Base-by-base conservation (phyloP, 2,329 filamentous ascomycete species). In the Botrytis hyacinthi region DNA sequence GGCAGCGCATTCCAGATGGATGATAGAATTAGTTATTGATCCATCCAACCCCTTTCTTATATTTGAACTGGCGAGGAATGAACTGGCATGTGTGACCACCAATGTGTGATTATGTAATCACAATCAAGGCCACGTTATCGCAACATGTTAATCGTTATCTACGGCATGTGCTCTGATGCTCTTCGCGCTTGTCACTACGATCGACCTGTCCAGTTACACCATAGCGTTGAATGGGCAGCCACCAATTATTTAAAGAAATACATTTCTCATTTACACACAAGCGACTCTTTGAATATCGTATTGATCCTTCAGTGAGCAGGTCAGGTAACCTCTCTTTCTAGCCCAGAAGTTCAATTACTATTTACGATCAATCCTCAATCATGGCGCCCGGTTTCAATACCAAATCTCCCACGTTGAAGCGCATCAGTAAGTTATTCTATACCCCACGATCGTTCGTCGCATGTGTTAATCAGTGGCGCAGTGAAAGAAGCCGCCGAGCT, bases 401-500 rank as follows among this genome's bases (percentile, higher is more conserved):
- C 78, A 94, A 93, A 81, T 94, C 91, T 76, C 93, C 93, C 61
- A 95, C 93, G 42, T 93, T 96, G 81, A 91, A 92, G 83, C 92
- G 93, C 81, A 96, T 97, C 82, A 86, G 92, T 93, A 86, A 79
- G 89, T 72, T 20, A 20, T 61, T 29, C 48, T 40, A 18, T 16
- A 5, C 40, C 20, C n/a, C 42, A 73, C 57, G 29, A 70, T 69
- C 48, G 73, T 70, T 73, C 72, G 66, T 42, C 72, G 68, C 73
- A 66, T 71, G 63, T 60, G 61, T 42, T 35, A 63, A 37, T 14
- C 9, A 40, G 51, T 16, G 81, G 37, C 79, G 9, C 59, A 93
- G 91, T 98, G 80, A 94, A 93, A 83, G 96, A 98, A 89, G 95
- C 95, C 73, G 88, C 92, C 74, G 96, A 98, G 82, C 89, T 99